Evolutionary conservation across 2,329 filamentous ascomycete species (phyloP).

Genomic region (Paecilomyces sp.): DNA sequence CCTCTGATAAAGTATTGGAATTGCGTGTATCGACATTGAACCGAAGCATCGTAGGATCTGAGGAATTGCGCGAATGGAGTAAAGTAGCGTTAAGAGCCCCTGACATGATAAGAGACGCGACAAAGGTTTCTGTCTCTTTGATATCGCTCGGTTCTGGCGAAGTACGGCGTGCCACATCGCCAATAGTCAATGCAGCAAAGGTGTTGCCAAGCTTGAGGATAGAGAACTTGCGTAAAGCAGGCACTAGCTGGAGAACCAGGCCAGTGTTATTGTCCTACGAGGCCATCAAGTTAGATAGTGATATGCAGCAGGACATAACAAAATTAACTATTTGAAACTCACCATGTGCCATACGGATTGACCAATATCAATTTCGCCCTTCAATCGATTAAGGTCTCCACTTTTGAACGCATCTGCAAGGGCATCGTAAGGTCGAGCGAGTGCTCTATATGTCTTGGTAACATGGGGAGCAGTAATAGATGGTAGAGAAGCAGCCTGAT

Average conservation of each 20-base stretch:
- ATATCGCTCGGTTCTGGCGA: conserved; percentile 17
- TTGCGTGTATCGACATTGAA: conserved; percentile 37
- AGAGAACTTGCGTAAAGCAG: conserved; percentile 67
- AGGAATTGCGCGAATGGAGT: conserved; percentile 32
- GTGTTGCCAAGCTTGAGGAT: conserved; percentile 66
- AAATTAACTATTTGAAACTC: conserved; percentile 14
- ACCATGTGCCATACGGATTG: conserved; percentile 54
- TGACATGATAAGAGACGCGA: conserved; percentile 41
- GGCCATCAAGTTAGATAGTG: conserved; percentile 2
- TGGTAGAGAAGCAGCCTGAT: conserved; percentile 45
- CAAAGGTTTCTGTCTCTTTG: conserved; percentile 23
- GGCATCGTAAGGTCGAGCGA: conserved; percentile 63
- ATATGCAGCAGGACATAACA: background rate
- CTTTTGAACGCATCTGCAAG: conserved; percentile 63
- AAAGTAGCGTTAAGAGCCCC: conserved; percentile 47
- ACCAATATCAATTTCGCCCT: conserved; percentile 56
- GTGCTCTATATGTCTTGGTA: conserved; percentile 49
- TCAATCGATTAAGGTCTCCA: conserved; percentile 52
- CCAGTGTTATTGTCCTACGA: conserved; percentile 63
- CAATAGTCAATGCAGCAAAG: conserved; percentile 58
- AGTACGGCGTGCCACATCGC: conserved; percentile 35
- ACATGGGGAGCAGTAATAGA: conserved; percentile 48
- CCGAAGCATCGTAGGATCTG: conserved; percentile 43
- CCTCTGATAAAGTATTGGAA: conserved; percentile 29
- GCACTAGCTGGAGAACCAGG: conserved; percentile 62